A percentile compares a stretch with the other conserved stretches of the same genome.
Conservation (phyloP, 2,329 filamentous ascomycete genomes). For the Madurella mycetomatis region DNA sequence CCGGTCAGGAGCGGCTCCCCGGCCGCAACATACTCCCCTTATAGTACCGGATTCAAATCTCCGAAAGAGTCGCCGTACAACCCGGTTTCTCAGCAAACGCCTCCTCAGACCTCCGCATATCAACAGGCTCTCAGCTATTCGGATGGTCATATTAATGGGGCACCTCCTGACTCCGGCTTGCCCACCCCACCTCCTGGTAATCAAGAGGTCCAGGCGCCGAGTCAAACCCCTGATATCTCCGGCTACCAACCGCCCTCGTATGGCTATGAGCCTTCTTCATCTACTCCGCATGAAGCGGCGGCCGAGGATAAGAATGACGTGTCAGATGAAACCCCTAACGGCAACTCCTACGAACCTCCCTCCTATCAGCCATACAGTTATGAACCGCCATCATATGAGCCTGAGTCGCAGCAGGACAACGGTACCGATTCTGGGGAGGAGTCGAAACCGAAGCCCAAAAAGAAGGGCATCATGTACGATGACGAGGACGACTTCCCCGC, state of each 20-base stretch:
- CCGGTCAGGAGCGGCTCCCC: constrained; percentile 30
- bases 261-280: constrained; percentile 48
- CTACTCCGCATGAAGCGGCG: constrained; percentile 30
- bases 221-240: constrained; percentile 3
- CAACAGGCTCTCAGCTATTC: constrained; percentile 20
- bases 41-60: constrained; percentile 16
- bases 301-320: constrained; percentile 16
- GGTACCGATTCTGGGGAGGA: constrained; percentile 45
- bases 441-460: constrained; percentile 57
- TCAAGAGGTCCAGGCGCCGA: constrained; percentile 1
- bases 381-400: constrained; percentile 59
- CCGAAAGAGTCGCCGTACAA: constrained; percentile 28
- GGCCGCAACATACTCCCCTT: constrained; percentile 30
- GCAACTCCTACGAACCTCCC: constrained; percentile 29
- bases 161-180: constrained; percentile 13
- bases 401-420: constrained; percentile 45
- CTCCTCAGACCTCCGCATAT: constrained; percentile 9
- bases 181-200: constrained; percentile 10
- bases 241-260: constrained; percentile 46
- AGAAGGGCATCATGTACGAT: constrained; percentile 77
- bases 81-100: constrained; percentile 18
- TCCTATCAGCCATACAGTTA: constrained; percentile 43
- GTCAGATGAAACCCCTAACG: constrained; percentile 23
- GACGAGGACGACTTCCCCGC: constrained; percentile 66
- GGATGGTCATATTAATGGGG: constrained; percentile 18